phyloP scores from a whole-genome alignment of 176 grass and related monocot species.

The Rhipidocladum racemiflorum region DNA sequence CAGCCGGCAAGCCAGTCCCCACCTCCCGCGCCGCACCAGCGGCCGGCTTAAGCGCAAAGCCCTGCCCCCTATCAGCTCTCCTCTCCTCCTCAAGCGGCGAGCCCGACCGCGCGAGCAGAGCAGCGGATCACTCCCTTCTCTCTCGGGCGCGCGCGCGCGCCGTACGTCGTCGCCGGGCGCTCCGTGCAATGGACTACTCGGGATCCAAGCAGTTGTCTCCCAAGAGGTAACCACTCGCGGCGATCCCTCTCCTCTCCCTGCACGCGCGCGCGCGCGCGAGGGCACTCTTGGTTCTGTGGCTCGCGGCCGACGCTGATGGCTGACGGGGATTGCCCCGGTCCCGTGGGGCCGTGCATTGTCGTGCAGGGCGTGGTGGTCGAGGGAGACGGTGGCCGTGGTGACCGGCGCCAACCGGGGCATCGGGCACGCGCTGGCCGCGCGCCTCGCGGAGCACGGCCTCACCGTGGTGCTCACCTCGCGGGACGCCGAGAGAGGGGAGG shows the following conservation, averaged over 20 bases:
- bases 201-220: slow-evolving; percentile 35
- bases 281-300: background rate
- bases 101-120: background rate
- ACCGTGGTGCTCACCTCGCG: slow-evolving; percentile 90
- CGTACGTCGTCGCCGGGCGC: no score
- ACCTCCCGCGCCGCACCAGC: background rate
- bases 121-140: background rate
- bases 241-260: background rate
- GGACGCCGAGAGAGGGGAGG: slow-evolving; percentile 61
- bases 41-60: background rate
- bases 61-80: background rate
- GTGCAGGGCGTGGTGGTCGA: slow-evolving; percentile 62
- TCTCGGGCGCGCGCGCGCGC: background rate
- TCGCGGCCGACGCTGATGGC: background rate
- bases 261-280: background rate
- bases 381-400: slow-evolving; percentile 85
- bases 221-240: background rate
- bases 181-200: slow-evolving; percentile 18
- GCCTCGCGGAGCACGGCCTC: slow-evolving; percentile 71
- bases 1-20: background rate
- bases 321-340: background rate
- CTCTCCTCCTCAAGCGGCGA: background rate
- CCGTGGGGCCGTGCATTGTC: background rate
- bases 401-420: slow-evolving; percentile 95
- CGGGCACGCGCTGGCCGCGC: slow-evolving; percentile 63